Base-by-base conservation (phyloP, 371 early-diverging fungal genomes). In the Syncephalastrum sp. region DNA sequence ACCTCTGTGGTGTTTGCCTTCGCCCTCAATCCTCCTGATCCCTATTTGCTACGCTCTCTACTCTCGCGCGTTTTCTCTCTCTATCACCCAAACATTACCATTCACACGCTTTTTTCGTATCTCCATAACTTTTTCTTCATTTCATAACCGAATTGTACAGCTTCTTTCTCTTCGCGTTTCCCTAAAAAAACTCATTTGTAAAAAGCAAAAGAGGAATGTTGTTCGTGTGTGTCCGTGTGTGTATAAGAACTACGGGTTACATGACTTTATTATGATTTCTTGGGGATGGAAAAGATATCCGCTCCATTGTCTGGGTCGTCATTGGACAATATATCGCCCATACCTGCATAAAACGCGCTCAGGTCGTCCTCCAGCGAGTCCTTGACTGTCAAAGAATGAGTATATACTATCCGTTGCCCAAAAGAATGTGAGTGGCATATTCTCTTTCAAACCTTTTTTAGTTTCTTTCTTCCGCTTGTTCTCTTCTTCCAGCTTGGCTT, bases 271-370 rank as follows among this genome's bases (percentile, higher is more conserved):
- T 60, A 64, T n/a, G n/a, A n/a, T 43, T 48, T 25, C 47, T 73
- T 73, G 19, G 77, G 77, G 13, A 77, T 64, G 43, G 74, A 65
- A 63, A 77, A 77, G 5, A 77, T 77, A 13, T 68, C 74, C 25
- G 60, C 24, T 23, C 60, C 53, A 29, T 56, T 56, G n/a, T 56
- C 53, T 10, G 38, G 38, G 8, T 63, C 60, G 23, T 71, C 65
- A n/a, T 64, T 61, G 33, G 64, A 50, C 33, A 61, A 61, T 29
- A 74, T 65, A 50, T 64, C 67, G 16, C 61, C 68, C 74, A 78
- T 73, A 47, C 71, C 74, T 42, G 73, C 75, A 57, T 75, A 78
- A 55, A 78, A 78, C 2, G 73, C 79, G 59, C 64, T 67, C 10
- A 78, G 46, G 50, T 75, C 79, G 53, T 78, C 70, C 46, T 78